phyloP scores from a whole-genome alignment of 225 moss, liverwort and hornwort genomes.

The Physcomitrellopsis africana region DNA sequence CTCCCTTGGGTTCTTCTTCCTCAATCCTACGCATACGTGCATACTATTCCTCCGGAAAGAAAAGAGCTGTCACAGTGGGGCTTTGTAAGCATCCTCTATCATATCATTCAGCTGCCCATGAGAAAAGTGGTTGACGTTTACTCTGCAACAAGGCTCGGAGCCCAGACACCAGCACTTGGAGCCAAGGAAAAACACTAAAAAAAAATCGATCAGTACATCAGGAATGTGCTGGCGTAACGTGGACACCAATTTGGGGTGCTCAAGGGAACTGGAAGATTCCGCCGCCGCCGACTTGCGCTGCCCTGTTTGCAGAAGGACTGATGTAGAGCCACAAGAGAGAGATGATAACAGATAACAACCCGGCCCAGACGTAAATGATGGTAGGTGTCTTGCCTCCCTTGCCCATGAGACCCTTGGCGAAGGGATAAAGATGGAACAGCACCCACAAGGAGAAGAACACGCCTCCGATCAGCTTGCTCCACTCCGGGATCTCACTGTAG shows the following conservation, averaged over 20 bases:
- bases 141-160: background rate
- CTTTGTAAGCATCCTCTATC: background rate
- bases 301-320: conserved; percentile 38
- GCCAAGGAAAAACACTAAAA: conserved; percentile 19
- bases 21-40: conserved; percentile 35
- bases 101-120: background rate
- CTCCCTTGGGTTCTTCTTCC: background rate
- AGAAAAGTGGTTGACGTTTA: background rate
- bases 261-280: conserved; percentile 54
- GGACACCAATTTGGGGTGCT: background rate
- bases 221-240: background rate
- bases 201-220: background rate
- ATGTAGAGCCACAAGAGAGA: conserved; percentile 76
- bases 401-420: conserved; percentile 89
- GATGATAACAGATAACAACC: conserved; percentile 72
- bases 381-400: conserved; percentile 69
- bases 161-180: background rate
- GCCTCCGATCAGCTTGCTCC: conserved; percentile 83
- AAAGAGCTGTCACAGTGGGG: conserved; percentile 11
- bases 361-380: conserved; percentile 74
- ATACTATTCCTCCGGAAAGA: background rate
- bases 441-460: conserved; percentile 80
- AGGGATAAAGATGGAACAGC: conserved; percentile 66
- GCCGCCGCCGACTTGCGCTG: conserved; percentile 28
- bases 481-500: conserved; percentile 61